Base-by-base conservation (phyloP, 2,329 filamentous ascomycete species). In the Niveomyces coronatus region DNA sequence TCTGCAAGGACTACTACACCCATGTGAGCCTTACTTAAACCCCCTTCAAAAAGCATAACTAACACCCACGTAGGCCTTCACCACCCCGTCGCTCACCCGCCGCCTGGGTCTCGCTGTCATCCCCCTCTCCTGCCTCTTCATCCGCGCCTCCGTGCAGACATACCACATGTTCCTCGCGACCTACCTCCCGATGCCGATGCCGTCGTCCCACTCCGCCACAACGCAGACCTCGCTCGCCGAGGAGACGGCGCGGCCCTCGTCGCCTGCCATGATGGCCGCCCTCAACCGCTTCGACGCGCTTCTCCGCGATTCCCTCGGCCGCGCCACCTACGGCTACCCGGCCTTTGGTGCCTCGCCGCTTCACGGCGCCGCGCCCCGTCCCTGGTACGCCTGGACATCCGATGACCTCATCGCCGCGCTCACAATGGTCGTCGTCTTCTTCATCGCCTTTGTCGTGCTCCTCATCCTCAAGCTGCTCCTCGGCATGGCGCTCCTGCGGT, bases 151-250 rank as follows among this genome's bases (percentile, higher is more conserved):
- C 1, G 74, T 96, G 30, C 91, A 98, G 57, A 95, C 89, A 6
- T 98, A 96, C 60, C 84, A 95, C 61, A 96, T 96, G 89, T 94
- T 96, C 53, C 73, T 96, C 11, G 85, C 88, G 4, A 88, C 85
- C 0, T 81, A 94, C 51, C 70, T 95, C 23, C 82, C 86, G 0
- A 74, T 82, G 8, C 84, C 85, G 0, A 68, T 85, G 0, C 66
- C 74, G 18, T 67, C 79, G 18, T 77, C 79, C 4, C n/a, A n/a
- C n/a, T n/a, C n/a, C n/a, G n/a, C n/a, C n/a, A n/a, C n/a, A n/a
- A 67, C 76, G 19, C 73, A 81, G 33, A 79, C 82, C 14, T 73
- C 82, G 5, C 62, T 85, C 11, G 67, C 74, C 4, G 64, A 79
- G 4, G 81, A 85, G 29, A 74, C 75, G 0, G 67, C 76, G 0